A percentile compares a stretch with the other conserved stretches of the same genome.
Evolutionary conservation across 1,284 basidiomycete species (phyloP).

Genomic region (Afroboletus lepidellus): DNA sequence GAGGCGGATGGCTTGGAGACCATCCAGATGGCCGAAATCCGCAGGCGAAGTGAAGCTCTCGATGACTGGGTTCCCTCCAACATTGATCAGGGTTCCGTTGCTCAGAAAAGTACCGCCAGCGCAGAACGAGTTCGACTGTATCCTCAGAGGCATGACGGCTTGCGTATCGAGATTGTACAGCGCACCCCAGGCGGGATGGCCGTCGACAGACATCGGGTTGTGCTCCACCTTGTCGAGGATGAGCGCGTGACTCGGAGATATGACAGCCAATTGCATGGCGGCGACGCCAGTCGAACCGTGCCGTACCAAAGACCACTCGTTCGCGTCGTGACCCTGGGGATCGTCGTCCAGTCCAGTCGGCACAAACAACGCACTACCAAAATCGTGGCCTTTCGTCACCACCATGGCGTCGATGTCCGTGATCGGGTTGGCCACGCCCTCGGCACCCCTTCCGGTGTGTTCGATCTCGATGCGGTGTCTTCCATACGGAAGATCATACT

Average conservation of each 20-base stretch:
- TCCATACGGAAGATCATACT: constrained; percentile 49
- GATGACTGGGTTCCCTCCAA: constrained; percentile 77
- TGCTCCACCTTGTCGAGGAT: constrained; percentile 85
- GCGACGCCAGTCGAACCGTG: constrained; percentile 73
- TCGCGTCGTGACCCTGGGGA: constrained; percentile 1
- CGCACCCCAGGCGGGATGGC: constrained; percentile 78
- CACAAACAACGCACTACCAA: not conserved
- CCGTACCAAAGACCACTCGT: constrained; percentile 50
- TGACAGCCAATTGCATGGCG: constrained; percentile 77
- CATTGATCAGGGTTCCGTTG: constrained; percentile 74
- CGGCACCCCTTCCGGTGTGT: constrained; percentile 47
- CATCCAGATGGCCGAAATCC: constrained; percentile 75
- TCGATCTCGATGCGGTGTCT: constrained; percentile 65
- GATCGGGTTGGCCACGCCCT: constrained; percentile 35
- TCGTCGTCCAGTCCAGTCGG: not conserved
- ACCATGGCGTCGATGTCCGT: constrained; percentile 68
- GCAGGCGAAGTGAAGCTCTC: constrained; percentile 58
- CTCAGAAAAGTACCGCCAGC: constrained; percentile 76
- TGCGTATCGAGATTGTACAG: constrained; percentile 69
- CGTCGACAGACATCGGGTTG: constrained; percentile 69
- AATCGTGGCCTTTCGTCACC: constrained; percentile 45
- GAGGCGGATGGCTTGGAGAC: constrained; percentile 71
- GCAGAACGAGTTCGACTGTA: constrained; percentile 86
- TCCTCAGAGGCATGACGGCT: constrained; percentile 58
- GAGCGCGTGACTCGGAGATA: constrained; percentile 69